Conservation (phyloP, 331 rosid species). For the Telfairia occidentalis region DNA sequence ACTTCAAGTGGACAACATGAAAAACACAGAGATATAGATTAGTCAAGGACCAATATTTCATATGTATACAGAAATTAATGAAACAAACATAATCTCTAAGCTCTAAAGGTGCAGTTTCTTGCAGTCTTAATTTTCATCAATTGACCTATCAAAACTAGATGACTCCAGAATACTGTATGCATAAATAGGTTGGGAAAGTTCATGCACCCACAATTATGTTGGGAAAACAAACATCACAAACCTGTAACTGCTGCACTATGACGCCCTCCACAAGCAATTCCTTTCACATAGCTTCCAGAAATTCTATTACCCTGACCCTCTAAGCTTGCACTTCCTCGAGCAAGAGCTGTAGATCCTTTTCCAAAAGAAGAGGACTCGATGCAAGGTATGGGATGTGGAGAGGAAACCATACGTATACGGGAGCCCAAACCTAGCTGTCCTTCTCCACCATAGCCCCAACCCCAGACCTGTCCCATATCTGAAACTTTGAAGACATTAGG, state of each 20-base stretch:
- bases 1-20: background rate
- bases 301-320: constrained; percentile 55
- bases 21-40: background rate
- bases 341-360: constrained; percentile 40
- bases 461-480: constrained; percentile 99
- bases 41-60: background rate
- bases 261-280: constrained; percentile 93
- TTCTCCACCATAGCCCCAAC: constrained; percentile 99
- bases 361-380: constrained; percentile 53
- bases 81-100: background rate
- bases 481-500: constrained; percentile 37
- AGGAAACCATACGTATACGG: constrained; percentile 85
- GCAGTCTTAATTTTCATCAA: background rate
- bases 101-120: background rate
- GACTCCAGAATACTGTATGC: background rate
- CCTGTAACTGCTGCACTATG: constrained; percentile 96
- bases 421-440: constrained; percentile 99
- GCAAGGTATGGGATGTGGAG: constrained; percentile 92
- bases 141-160: background rate
- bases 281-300: constrained; percentile 68
- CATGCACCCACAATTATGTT: constrained; percentile 2
- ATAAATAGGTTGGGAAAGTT: background rate
- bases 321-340: constrained; percentile 42
- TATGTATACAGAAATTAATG: background rate
- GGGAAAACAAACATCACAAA: constrained; percentile 12